Evolutionary conservation across 139 green algal species (phyloP).

Genomic region (Auxenochlorella pyrenoidosa): DNA sequence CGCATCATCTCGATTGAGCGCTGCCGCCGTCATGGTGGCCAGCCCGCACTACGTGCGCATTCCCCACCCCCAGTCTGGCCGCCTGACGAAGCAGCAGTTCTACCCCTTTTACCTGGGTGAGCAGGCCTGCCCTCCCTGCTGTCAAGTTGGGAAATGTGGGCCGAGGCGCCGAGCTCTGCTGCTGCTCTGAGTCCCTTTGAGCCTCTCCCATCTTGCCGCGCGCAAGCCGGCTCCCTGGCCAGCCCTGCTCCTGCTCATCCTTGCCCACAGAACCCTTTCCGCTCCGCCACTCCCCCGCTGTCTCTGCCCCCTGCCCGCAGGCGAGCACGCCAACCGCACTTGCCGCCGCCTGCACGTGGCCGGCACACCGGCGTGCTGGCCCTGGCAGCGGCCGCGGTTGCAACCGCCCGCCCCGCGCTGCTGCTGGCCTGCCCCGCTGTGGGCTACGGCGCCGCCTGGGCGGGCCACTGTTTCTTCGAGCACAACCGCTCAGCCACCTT

Average conservation of each 20-base stretch:
- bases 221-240: too few species aligned
- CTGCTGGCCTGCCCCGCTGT: conserved; percentile 8
- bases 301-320: too few species aligned
- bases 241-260: too few species aligned
- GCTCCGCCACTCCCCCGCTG: too few species aligned
- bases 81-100: neutral
- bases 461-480: conserved; percentile 43
- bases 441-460: conserved; percentile 40
- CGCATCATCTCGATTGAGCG: too few species aligned
- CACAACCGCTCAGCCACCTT: conserved; percentile 42
- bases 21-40: conserved; percentile 1
- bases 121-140: neutral
- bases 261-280: too few species aligned
- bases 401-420: neutral
- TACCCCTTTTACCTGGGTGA: conserved; percentile 44
- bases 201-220: too few species aligned
- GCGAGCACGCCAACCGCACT: conserved; percentile 39
- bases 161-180: too few species aligned
- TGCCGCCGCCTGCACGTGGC: conserved; percentile 46
- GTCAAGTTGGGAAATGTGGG: too few species aligned
- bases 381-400: neutral
- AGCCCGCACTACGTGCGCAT: conserved; percentile 9
- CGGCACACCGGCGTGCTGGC: conserved; percentile 28
- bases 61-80: neutral
- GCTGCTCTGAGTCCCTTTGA: too few species aligned